phyloP scores from a whole-genome alignment of 108 stramenopile species.

The Cyclotella choctawhatcheeana region DNA sequence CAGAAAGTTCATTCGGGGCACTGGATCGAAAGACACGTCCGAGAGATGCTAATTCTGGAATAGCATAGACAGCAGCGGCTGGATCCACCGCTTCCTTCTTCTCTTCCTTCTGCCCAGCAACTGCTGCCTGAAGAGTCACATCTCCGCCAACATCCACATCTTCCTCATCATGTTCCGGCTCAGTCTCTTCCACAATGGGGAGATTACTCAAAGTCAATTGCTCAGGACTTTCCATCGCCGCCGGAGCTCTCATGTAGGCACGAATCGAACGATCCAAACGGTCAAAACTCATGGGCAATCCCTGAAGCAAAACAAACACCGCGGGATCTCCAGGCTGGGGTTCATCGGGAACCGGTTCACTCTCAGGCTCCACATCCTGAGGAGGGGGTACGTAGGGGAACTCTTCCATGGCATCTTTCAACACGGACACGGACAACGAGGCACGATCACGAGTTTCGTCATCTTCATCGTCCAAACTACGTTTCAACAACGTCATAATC shows the following conservation, averaged over 20 bases:
- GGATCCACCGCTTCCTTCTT: slow-evolving; percentile 60
- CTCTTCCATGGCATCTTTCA: slow-evolving; percentile 53
- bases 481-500: slow-evolving; percentile 75
- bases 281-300: slow-evolving; percentile 83
- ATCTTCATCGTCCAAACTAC: slow-evolving; percentile 83
- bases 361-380: slow-evolving; percentile 45
- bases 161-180: slow-evolving; percentile 23
- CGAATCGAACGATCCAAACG: slow-evolving; percentile 72
- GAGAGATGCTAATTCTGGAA: slow-evolving; percentile 75
- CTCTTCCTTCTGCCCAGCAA: slow-evolving; percentile 49
- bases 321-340: slow-evolving; percentile 45
- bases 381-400: slow-evolving; percentile 38
- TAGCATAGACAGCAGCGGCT: slow-evolving; percentile 66
- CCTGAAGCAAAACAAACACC: slow-evolving; percentile 62
- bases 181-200: slow-evolving; percentile 72
- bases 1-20: slow-evolving; percentile 58
- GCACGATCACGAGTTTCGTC: slow-evolving; percentile 93
- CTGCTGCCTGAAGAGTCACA: slow-evolving; percentile 38
- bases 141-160: slow-evolving; percentile 36
- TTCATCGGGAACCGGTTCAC: slow-evolving; percentile 42
- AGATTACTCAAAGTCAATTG: slow-evolving; percentile 70
- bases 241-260: slow-evolving; percentile 62
- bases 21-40: slow-evolving; percentile 76
- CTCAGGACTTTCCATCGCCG: slow-evolving; percentile 53
- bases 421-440: slow-evolving; percentile 64